phyloP scores from a whole-genome alignment of 441 rosid species.

The Hypseocharis bilobata region DNA sequence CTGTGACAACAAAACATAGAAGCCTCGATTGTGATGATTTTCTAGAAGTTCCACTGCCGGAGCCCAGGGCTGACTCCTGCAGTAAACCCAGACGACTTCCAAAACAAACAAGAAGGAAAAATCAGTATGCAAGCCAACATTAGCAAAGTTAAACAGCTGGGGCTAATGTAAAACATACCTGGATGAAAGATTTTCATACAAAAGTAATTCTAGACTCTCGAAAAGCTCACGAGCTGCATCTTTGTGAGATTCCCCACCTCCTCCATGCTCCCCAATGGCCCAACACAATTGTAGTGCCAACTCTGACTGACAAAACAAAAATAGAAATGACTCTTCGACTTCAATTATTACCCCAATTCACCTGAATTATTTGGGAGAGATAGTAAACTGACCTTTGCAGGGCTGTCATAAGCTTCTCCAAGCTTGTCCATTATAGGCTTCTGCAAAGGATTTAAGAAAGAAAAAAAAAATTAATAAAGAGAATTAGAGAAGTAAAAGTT shows the following conservation, averaged over 20 bases:
- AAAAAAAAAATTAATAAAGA: background rate
- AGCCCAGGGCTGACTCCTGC: conserved; percentile 45
- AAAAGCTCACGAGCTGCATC: conserved; percentile 96
- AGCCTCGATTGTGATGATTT: conserved; percentile 77
- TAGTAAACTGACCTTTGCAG: conserved; percentile 58
- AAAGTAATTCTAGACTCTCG: conserved; percentile 80
- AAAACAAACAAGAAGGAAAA: conserved; percentile 17
- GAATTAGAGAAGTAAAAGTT: background rate
- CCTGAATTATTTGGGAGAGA: conserved; percentile 6
- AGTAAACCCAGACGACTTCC: conserved; percentile 67
- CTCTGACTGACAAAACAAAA: conserved; percentile 46
- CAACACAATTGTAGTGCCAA: conserved; percentile 87
- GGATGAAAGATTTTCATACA: conserved; percentile 81
- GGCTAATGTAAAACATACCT: conserved; percentile 37
- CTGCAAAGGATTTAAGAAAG: conserved; percentile 34
- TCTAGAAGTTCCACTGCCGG: conserved; percentile 36
- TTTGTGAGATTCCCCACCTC: conserved; percentile 76
- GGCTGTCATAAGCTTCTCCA: conserved; percentile 90
- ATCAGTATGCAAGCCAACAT: conserved; percentile 10
- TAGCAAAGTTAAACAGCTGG: conserved; percentile 4
- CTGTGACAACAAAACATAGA: conserved; percentile 83
- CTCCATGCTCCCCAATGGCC: conserved; percentile 97
- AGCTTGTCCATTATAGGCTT: conserved; percentile 86
- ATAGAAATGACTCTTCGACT: conserved; percentile 10
- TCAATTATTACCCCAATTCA: conserved; percentile 2